Conservation (phyloP, 768 basidiomycete species). For the Strobilomyces confusus region DNA sequence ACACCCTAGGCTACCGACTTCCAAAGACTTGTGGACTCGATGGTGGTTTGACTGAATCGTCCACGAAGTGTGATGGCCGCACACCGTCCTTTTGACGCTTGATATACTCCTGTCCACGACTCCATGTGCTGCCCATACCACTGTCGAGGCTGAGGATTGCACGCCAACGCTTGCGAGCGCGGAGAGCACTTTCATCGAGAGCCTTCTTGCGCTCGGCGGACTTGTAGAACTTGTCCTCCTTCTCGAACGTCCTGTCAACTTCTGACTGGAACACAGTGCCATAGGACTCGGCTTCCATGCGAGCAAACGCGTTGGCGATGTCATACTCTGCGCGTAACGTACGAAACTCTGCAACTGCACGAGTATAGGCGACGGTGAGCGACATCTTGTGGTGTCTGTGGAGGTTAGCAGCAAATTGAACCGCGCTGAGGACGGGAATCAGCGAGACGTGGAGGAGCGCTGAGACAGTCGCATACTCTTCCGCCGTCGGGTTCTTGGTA, state of each 20-base stretch:
- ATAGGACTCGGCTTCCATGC: constrained; percentile 71
- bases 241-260: constrained; percentile 55
- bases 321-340: constrained; percentile 82
- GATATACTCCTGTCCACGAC: constrained; percentile 70
- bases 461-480: constrained; percentile 66
- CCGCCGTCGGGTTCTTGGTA: constrained; percentile 76
- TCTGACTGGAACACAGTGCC: constrained; percentile 66
- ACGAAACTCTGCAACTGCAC: constrained; percentile 82
- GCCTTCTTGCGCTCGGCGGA: constrained; percentile 56
- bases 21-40: constrained; percentile 24
- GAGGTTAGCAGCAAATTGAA: constrained; percentile 78
- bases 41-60: constrained; percentile 29
- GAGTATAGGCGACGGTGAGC: constrained; percentile 75
- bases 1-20: constrained; percentile 14
- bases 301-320: constrained; percentile 70
- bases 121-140: constrained; percentile 50
- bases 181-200: constrained; percentile 54
- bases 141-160: constrained; percentile 49
- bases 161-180: constrained; percentile 75
- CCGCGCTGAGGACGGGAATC: constrained; percentile 47
- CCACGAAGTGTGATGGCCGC: constrained; percentile 61
- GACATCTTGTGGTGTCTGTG: constrained; percentile 59
- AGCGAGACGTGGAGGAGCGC: constrained; percentile 2
- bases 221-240: constrained; percentile 58
- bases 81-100: constrained; percentile 68